A percentile compares a stretch with the other conserved stretches of the same genome.
Evolutionary conservation across 129 eudicot species (phyloP).

Genomic region (Arctium lappa): DNA sequence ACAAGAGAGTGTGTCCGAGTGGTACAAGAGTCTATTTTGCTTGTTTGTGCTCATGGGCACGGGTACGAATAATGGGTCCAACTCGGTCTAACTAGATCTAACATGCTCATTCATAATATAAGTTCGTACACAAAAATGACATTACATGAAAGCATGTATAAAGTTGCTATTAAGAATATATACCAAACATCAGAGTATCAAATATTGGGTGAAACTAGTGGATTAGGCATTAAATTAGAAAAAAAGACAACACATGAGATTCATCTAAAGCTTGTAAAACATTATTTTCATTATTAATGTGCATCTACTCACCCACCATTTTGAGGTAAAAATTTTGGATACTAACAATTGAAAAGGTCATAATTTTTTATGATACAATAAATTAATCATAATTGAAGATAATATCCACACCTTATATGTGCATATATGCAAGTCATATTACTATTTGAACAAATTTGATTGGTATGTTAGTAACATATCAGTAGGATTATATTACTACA

Average conservation of each 20-base stretch:
- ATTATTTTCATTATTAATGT: slow-evolving; percentile 4
- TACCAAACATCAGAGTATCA: slow-evolving; percentile 26
- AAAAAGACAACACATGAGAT: not conserved
- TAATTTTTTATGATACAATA: not conserved
- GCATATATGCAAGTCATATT: too few species aligned
- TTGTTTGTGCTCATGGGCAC: slow-evolving; percentile 20
- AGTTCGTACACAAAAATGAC: slow-evolving; percentile 17
- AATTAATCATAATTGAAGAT: not conserved
- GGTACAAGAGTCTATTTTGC: slow-evolving; percentile 18
- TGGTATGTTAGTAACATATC: too few species aligned
- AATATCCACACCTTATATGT: not conserved
- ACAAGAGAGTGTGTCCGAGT: slow-evolving; percentile 1
- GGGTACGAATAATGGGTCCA: slow-evolving; percentile 20
- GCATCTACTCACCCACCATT: slow-evolving; percentile 4
- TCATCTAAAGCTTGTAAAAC: not conserved
- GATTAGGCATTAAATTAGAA: slow-evolving; percentile 20
- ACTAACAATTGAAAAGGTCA: not conserved
- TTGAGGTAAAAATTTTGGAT: not conserved
- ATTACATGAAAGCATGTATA: slow-evolving; percentile 30
- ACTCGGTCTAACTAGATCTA: slow-evolving; percentile 30
- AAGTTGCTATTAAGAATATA: slow-evolving; percentile 22
- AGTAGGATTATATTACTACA: too few species aligned
- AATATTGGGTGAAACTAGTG: slow-evolving; percentile 18
- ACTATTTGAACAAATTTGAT: too few species aligned
- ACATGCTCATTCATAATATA: slow-evolving; percentile 22